phyloP scores from a whole-genome alignment of 306 rosid genomes.

The Quillaja saponaria region DNA sequence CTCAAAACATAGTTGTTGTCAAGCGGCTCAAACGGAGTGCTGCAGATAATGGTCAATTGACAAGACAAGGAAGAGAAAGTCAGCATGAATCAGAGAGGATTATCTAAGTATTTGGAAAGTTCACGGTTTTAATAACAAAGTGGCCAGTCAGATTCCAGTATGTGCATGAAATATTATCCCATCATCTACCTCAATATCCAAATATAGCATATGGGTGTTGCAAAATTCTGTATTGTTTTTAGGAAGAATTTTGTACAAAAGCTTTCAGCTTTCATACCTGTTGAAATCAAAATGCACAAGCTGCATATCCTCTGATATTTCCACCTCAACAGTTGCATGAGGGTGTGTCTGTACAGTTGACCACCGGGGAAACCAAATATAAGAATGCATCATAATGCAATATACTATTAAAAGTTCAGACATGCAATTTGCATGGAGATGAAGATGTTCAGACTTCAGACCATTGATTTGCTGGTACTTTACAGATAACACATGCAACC shows the following conservation, averaged over 20 bases:
- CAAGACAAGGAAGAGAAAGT: conserved; percentile 20
- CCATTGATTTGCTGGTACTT: too few relatives aligned
- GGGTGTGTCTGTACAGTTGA: conserved; percentile 93
- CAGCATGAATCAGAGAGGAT: conserved; percentile 6
- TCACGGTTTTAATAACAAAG: not conserved
- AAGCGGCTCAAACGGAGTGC: conserved; percentile 97
- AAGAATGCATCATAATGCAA: not conserved
- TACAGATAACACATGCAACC: too few relatives aligned
- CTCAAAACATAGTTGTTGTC: conserved; percentile 88
- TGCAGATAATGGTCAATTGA: too few relatives aligned
- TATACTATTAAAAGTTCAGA: too few relatives aligned
- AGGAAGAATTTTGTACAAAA: not conserved
- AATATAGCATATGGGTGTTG: conserved; percentile 5
- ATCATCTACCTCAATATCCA: not conserved
- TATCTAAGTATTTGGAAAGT: conserved; percentile 2
- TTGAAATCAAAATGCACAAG: conserved; percentile 98
- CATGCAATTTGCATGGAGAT: too few relatives aligned
- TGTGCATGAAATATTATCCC: conserved; percentile 15
- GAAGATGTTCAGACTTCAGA: too few relatives aligned
- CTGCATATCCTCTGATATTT: conserved; percentile 99
- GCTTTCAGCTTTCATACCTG: conserved; percentile 65
- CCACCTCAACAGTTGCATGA: conserved; percentile 98
- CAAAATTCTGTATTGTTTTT: conserved; percentile 3
- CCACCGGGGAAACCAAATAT: conserved; percentile 26
- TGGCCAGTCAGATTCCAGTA: conserved; percentile 21